These are phyloP conservation scores for Phytophthora tubulina DNA, from an alignment of 352 stramenopile species.

Conservation along the genomic window DNA sequence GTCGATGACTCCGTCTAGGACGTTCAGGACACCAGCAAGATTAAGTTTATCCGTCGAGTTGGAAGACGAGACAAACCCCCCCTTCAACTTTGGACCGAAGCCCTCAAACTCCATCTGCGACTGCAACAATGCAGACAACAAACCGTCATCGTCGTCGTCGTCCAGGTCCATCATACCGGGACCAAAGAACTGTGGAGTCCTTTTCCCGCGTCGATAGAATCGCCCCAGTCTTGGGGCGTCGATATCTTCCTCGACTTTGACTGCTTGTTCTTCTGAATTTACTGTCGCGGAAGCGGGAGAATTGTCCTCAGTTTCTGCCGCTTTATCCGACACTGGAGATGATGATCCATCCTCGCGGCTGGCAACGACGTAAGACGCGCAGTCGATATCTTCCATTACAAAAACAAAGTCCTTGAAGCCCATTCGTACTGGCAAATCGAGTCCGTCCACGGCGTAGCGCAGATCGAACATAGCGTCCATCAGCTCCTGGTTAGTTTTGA, in stretches of 20 bases:
- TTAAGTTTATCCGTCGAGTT: constrained; percentile 73
- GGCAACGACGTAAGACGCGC: constrained; percentile 73
- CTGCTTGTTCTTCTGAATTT: neutral
- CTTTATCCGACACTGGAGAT: constrained; percentile 1
- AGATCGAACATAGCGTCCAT: constrained; percentile 86
- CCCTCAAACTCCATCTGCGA: constrained; percentile 37
- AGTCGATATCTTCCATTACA: constrained; percentile 92
- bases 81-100: constrained; percentile 31
- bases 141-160: constrained; percentile 31
- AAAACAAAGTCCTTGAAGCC: constrained; percentile 90
- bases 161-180: neutral
- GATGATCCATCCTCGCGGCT: constrained; percentile 41
- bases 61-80: constrained; percentile 47
- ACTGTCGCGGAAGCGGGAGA: neutral
- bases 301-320: neutral
- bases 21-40: constrained; percentile 89
- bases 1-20: constrained; percentile 90
- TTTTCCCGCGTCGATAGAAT: neutral
- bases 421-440: constrained; percentile 73
- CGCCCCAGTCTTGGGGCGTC: neutral
- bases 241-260: constrained; percentile 47
- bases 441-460: constrained; percentile 57
- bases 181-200: constrained; percentile 2
- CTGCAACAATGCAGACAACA: constrained; percentile 37
- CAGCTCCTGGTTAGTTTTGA: constrained; percentile 87